Evolutionary conservation across 164 flowering plant species (phyloP), one percentile per base, ranked within the genome.

Genomic region (Dillenia suffruticosa): DNA sequence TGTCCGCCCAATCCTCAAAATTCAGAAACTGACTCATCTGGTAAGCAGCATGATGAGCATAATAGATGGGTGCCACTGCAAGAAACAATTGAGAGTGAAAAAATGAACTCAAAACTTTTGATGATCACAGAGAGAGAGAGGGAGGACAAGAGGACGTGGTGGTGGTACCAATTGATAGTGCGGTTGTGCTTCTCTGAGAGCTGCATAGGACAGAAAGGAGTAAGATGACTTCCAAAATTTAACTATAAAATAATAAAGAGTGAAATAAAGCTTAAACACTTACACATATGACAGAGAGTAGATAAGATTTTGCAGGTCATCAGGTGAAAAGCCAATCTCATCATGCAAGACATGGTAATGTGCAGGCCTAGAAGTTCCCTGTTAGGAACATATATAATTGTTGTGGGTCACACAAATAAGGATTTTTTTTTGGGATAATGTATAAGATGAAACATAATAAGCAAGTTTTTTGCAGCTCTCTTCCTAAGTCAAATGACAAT

Each of bases 361-460:
- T 7, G 89, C 77, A 19, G 97, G 98, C 61, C 94, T 74, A 13
- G 92, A 76, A 44, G 96, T 88, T 51, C 98, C 97, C 98, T 92
- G 64, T 43, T 5, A 48, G 22, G 22, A 19, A 19, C 22, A 32
- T 32, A 32, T 32, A 32, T 32, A 32, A 32, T 5, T 32, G 40
- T 32, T 4, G 40, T 32, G 40, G 7, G 40, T 32, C 40, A 5
- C 40, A 5, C 7, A 32, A 32, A 32, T 4, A 32, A 32, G 40
- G 40, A 32, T 4, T 32, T 32, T 26, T 26, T 26, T 32, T 32
- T 32, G 5, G 40, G 40, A 6, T 5, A 32, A 32, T 32, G 6
- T 32, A 32, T 32, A 32, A 32, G 40, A 40, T 16, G 19, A 62
- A 16, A 56, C 43, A 17, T 32, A 44, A 10, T 8, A 40, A 17